Conservation (phyloP, 148 eudicot genomes). For the Camellia granthamiana region DNA sequence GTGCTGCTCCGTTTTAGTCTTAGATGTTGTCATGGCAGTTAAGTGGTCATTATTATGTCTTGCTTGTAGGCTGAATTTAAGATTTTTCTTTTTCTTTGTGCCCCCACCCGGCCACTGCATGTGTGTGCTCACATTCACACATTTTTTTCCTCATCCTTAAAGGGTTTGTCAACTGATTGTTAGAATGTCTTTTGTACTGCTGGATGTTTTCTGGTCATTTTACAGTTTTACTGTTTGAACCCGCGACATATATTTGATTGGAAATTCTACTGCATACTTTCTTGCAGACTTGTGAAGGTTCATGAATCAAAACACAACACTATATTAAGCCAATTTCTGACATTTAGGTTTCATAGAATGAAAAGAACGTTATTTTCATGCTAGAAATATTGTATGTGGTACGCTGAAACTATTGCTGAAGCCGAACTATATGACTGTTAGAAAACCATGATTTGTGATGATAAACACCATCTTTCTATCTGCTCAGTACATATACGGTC, state of each 20-base stretch:
- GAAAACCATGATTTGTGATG: not conserved
- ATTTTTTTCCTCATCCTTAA: not conserved
- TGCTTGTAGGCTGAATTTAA: too few relatives aligned
- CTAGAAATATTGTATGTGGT: not conserved
- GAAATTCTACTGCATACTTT: not conserved
- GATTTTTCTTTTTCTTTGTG: too few relatives aligned
- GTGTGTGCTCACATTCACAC: too few relatives aligned
- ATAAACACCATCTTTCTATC: not conserved
- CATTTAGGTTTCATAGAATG: not conserved
- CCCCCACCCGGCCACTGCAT: too few relatives aligned
- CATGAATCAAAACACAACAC: too few relatives aligned
- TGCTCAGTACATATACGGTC: not conserved
- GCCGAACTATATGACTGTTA: not conserved
- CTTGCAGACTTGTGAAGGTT: not conserved
- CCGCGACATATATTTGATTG: not conserved
- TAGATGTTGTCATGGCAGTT: too few relatives aligned
- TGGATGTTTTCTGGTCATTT: not conserved
- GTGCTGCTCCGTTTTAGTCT: too few relatives aligned
- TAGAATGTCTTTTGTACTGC: not conserved
- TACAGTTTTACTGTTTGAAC: not conserved
- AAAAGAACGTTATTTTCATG: not conserved
- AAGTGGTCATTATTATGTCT: too few relatives aligned
- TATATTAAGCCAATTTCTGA: too few relatives aligned
- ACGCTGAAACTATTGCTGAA: not conserved
- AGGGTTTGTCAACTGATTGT: not conserved